Base-by-base conservation (phyloP, 177 flowering plant genomes). In the Vitis hybrid region DNA sequence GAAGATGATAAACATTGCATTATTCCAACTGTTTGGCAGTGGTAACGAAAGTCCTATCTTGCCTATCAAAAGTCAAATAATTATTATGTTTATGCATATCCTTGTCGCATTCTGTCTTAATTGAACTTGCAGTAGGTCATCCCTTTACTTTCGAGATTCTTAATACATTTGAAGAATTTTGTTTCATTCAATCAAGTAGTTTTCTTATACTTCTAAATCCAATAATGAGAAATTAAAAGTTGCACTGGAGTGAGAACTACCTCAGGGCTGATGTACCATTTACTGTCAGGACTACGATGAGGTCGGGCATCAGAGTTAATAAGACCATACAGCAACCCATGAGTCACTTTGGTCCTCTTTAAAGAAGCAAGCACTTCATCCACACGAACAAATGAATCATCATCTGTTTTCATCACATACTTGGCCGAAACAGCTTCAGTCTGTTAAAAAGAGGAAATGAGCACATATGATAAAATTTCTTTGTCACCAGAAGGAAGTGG, bases 321-420 rank as follows among this genome's bases (percentile, higher is more conserved):
- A 61, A 88, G 95, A 65, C 99, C 98, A 81, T 85, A 93, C 8
- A 93, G 90, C 80, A 96, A 78, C 39, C 97, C 99, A 58, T 49
- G 73, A 26, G 83, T 76, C 70, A 71, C 83, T 66, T 86, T 86
- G 58, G 75, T 73, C 74, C 85, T 86, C 1, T 80, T 69, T 50
- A 96, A 69, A 61, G 97, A 84, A 70, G 81, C 70, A 59, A 93
- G 74, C 31, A 96, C 86, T 82, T 91, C 95, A 79, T 96, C 98
- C 45, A 96, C 85, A 31, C 98, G 97, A 62, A 96, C 97, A 82
- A 96, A 94, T 74, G 99, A 93, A 89, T 96, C 99, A 74, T 96
- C 99, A 72, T 96, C 99, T 3, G 99, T 96, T 83, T 96, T 96
- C 99, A 96, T 96, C 57, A 96, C 85, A 78, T 78, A 93, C 60